Percentiles rank a stretch among this genome's conserved stretches.
These are phyloP conservation scores for Quercus glauca DNA, from an alignment of 306 rosid species.

Conservation along the genomic window DNA sequence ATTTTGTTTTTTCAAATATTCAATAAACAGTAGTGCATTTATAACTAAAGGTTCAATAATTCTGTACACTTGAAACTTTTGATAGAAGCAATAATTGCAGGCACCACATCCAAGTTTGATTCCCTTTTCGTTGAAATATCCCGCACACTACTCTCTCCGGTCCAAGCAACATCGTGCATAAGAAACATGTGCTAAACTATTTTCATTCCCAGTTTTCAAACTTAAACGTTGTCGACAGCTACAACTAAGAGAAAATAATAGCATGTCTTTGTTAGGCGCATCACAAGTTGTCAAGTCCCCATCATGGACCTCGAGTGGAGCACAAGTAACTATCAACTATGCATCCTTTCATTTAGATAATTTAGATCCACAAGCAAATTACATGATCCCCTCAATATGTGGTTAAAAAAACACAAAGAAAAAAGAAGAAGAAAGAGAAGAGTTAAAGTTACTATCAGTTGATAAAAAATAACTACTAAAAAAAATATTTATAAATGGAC, in stretches of 20 bases:
- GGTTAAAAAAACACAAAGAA: neutral
- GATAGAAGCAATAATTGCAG: no score
- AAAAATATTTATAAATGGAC: no score
- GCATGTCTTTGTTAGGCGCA: neutral
- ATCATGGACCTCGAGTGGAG: neutral
- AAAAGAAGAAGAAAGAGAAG: neutral
- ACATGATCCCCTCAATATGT: neutral
- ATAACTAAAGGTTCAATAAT: neutral
- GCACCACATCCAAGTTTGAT: neutral
- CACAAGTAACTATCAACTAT: neutral
- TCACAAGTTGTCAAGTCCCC: conserved; percentile 6
- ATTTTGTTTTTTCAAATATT: neutral
- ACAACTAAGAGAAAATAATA: neutral
- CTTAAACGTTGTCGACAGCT: neutral
- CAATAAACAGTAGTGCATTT: neutral
- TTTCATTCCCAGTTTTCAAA: neutral
- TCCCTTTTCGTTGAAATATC: neutral
- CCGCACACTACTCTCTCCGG: neutral
- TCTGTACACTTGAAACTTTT: neutral
- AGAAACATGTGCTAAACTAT: neutral
- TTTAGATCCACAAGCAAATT: neutral
- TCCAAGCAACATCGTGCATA: neutral
- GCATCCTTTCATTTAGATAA: neutral
- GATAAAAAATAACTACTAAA: no score
- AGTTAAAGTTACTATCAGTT: neutral